Conservation (phyloP, 2,329 filamentous ascomycete species). For the Alternaria dauci region DNA sequence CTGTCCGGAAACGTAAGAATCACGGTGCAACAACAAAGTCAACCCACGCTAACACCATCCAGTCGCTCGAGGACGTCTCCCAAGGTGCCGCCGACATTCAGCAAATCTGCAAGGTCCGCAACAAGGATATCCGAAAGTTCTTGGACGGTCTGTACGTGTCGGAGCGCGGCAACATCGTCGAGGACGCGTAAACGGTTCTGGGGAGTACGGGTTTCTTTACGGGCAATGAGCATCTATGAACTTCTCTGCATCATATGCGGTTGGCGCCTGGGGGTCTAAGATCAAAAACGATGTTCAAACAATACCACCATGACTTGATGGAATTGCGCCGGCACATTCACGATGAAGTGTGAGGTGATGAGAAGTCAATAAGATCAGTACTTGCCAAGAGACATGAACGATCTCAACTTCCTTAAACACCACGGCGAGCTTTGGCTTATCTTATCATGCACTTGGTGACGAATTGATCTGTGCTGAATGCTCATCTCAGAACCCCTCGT, state of each 20-base stretch:
- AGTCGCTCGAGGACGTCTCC: conserved; percentile 91
- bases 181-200: conserved; percentile 58
- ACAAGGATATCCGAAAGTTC: conserved; percentile 99
- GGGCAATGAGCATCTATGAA: conserved; percentile 53
- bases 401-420: conserved; percentile 11
- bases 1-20: conserved; percentile 76
- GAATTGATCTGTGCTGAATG: conserved; percentile 1
- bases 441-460: neutral
- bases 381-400: conserved; percentile 10
- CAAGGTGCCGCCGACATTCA: conserved; percentile 99
- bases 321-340: conserved; percentile 19
- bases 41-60: conserved; percentile 28
- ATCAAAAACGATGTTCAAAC: conserved; percentile 52
- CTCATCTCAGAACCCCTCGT: neutral
- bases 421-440: conserved; percentile 1
- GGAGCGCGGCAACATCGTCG: conserved; percentile 94
- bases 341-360: conserved; percentile 14
- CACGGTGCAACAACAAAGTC: neutral
- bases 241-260: conserved; percentile 52
- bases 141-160: conserved; percentile 99
- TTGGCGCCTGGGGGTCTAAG: conserved; percentile 50
- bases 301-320: conserved; percentile 45
- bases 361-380: conserved; percentile 15
- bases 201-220: conserved; percentile 51
- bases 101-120: conserved; percentile 98